Evolutionary conservation across 331 rosid genomes (phyloP).

Genomic region (Saraca asoca): DNA sequence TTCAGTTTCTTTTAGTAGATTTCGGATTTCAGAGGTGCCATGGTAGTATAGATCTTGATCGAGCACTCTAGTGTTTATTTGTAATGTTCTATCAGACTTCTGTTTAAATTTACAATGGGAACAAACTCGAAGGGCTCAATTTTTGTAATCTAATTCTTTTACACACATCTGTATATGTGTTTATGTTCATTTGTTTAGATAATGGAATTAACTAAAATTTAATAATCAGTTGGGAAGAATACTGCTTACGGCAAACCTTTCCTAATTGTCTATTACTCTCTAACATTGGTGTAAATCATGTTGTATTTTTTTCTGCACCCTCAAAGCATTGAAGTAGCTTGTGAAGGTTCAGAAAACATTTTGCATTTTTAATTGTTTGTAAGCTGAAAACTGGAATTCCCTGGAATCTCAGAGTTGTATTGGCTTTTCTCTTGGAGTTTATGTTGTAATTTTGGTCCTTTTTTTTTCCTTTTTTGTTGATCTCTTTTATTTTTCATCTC

Average conservation of each 20-base stretch:
- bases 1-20: too few relatives aligned
- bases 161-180: too few relatives aligned
- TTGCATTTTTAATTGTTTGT: conserved; percentile 19
- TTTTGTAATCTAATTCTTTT: too few relatives aligned
- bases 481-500: neutral
- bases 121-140: too few relatives aligned
- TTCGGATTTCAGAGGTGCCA: too few relatives aligned
- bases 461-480: neutral
- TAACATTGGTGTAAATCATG: conserved; percentile 3
- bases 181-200: too few relatives aligned
- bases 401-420: neutral
- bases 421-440: conserved; percentile 7
- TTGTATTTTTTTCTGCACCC: neutral
- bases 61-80: too few relatives aligned
- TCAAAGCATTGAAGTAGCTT: neutral
- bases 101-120: too few relatives aligned
- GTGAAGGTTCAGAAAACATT: conserved; percentile 12
- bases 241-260: neutral
- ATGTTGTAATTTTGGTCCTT: conserved; percentile 14
- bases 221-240: neutral
- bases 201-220: too few relatives aligned
- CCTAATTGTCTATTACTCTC: neutral
- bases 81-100: too few relatives aligned
- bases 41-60: too few relatives aligned
- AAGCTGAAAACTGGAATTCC: conserved; percentile 1